A percentile compares a stretch with the other conserved stretches of the same genome.
Evolutionary conservation across 1,284 basidiomycete species (phyloP).

Genomic region (Termitomyces sp.): DNA sequence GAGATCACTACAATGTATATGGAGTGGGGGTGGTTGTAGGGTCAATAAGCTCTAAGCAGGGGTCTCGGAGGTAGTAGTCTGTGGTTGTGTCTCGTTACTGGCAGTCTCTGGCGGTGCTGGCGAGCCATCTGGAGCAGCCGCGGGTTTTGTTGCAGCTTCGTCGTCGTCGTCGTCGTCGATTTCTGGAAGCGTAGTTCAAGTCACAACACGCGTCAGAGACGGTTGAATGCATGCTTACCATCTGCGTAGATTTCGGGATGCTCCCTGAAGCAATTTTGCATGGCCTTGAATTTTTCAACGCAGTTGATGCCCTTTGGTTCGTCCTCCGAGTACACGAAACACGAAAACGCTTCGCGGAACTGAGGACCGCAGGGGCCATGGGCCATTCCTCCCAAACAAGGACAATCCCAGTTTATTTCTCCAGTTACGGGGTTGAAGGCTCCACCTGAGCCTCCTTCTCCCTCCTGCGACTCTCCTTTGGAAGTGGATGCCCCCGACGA

Average conservation of each 20-base stretch:
- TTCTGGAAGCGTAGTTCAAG: constrained; percentile 32
- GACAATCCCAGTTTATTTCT: constrained; percentile 98
- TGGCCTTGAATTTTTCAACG: constrained; percentile 94
- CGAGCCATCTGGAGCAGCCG: constrained; percentile 3
- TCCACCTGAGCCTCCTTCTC: constrained; percentile 35
- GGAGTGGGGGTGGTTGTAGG: constrained; percentile 9
- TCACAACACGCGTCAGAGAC: constrained; percentile 5
- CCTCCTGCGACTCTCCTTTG: constrained; percentile 23
- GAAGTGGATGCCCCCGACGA: background rate
- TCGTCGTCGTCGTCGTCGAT: constrained; percentile 48
- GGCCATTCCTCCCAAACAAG: constrained; percentile 98
- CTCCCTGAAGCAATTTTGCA: constrained; percentile 97
- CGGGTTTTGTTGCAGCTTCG: constrained; percentile 13
- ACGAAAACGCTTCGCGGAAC: constrained; percentile 96
- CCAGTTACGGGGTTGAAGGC: constrained; percentile 92
- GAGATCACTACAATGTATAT: constrained; percentile 4
- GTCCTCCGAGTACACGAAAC: constrained; percentile 91
- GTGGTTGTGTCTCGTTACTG: background rate
- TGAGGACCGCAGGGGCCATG: constrained; percentile 92
- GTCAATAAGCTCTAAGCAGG: background rate
- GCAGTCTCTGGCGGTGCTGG: background rate
- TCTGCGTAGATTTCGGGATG: constrained; percentile 95
- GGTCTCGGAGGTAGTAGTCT: background rate
- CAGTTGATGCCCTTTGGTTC: constrained; percentile 99
- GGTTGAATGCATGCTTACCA: constrained; percentile 41